Base-by-base conservation (phyloP, 257 asterid genomes). In the Hygrophila difformis region DNA sequence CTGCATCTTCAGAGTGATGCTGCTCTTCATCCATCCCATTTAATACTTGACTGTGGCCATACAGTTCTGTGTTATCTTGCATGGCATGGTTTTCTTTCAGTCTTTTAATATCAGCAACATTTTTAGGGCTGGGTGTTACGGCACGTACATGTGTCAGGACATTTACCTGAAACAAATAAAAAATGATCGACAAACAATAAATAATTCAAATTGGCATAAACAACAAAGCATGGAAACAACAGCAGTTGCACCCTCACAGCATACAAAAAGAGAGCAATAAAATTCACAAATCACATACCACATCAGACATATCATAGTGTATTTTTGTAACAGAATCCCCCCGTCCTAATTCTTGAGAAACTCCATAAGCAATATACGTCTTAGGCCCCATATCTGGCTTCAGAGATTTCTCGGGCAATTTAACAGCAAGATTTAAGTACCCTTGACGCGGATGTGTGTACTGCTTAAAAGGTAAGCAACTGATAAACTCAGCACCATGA, bases 351-450 rank as follows among this genome's bases (percentile, higher is more conserved):
- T n/a, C n/a, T n/a, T n/a, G n/a, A n/a, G n/a, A n/a, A n/a, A n/a
- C n/a, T n/a, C n/a, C n/a, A n/a, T n/a, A n/a, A n/a, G n/a, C n/a
- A n/a, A n/a, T n/a, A n/a, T n/a, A n/a, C n/a, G n/a, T 79, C 75
- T 89, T 84, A 44, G 97, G 97, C 19, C 97, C 97, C 84, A 89
- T 39, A 66, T 85, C 96, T 11, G 96, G 96, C 67, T 79, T 82
- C 60, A 75, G 60, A 46, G 71, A 66, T 5, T 44, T 5, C 5
- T 36, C 0, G 0, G 94, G 91, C 33, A 89, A 68, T 55, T 81
- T 85, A 34, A 29, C 66, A 46, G 96, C n/a, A n/a, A n/a, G n/a
- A n/a, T n/a, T n/a, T n/a, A n/a, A n/a, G n/a, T n/a, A n/a, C n/a
- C n/a, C n/a, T n/a, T n/a, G n/a, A n/a, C n/a, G n/a, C n/a, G n/a